Base-by-base conservation (phyloP, 306 rosid genomes). In the Medicago lupulina region DNA sequence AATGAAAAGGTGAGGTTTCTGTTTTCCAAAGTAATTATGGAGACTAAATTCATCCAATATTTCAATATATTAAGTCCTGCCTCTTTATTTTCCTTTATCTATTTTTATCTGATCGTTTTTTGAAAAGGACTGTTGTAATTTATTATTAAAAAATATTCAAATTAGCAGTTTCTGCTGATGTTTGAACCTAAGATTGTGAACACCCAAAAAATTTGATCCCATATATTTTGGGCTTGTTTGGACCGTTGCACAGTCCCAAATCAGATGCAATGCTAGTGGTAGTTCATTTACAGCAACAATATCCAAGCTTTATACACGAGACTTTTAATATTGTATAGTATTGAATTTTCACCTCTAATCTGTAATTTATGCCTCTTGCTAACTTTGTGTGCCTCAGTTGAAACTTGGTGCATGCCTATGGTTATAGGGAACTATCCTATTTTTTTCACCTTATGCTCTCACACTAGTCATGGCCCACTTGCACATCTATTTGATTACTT, bases 1-100 rank as follows among this genome's bases (percentile, higher is more conserved):
- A 88, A 84, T 73, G 97, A 95, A 80, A 89, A 90, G 97, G 99
- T 90, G 82, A 73, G 71, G 64, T 57, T 70, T 77, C 16, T 38
- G 65, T 73, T 34, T 6, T 55, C 36, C 5, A 59, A 83, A 11
- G 57, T 15, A 61, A 76, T 63, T 64, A 39, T 68, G 9, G 41
- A 31, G 58, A 75, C 58, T 62, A 8, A 18, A 46, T 44, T 76
- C 64, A 9, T 82, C 74, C 57, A 59, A 83, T 66, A 67, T 76
- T 44, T 47, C 21, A 71, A 28, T 62, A 41, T 51, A 61, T 61
- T 61, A 61, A 61, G 41, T 61, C 43, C 10, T 8, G 43, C 7
- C 67, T 61, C 21, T 31, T 31, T 61, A 61, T 31, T 31, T 59
- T 59, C 66, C 11, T 59, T 59, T 7, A 59, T 59, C 66, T 59